Evolutionary conservation across 1,139 yeast genomes (phyloP).

Genomic region (Yamadazyma sp.): DNA sequence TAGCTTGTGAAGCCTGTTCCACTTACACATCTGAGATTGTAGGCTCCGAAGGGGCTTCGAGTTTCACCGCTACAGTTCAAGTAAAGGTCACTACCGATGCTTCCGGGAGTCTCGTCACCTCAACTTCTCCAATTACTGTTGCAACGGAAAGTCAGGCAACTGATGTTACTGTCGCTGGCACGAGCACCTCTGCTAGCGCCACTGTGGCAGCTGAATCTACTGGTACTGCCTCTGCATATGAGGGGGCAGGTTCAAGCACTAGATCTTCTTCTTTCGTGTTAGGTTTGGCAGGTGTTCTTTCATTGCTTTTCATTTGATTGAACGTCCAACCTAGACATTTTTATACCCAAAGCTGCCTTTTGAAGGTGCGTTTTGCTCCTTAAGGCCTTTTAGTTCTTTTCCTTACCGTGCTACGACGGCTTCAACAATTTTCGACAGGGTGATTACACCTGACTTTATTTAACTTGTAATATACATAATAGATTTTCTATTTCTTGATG

Average conservation of each 20-base stretch:
- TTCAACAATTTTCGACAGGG: too few relatives aligned
- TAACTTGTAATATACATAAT: too few relatives aligned
- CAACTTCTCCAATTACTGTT: slow-evolving; percentile 3
- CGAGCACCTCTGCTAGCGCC: not conserved
- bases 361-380: not conserved
- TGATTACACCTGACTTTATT: too few relatives aligned
- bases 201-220: slow-evolving; percentile 3
- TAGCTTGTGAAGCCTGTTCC: slow-evolving; percentile 8
- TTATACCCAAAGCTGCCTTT: not conserved
- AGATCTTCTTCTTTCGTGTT: slow-evolving; percentile 4
- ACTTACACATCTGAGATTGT: slow-evolving; percentile 3
- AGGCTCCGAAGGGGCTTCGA: slow-evolving; percentile 2
- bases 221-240: slow-evolving; percentile 2
- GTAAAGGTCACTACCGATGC: slow-evolving; percentile 8
- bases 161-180: not conserved
- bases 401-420: too few relatives aligned
- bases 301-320: slow-evolving; percentile 5
- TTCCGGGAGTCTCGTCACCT: slow-evolving; percentile 8
- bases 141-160: not conserved
- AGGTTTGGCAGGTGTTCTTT: slow-evolving; percentile 4
- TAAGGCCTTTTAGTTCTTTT: too few relatives aligned
- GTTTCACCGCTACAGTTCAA: slow-evolving; percentile 2
- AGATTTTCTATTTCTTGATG: too few relatives aligned
- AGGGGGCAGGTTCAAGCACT: slow-evolving; percentile 4
- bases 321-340: not conserved